Base-by-base conservation (phyloP, 257 asterid species). In the Parsonsia alboflavescens region DNA sequence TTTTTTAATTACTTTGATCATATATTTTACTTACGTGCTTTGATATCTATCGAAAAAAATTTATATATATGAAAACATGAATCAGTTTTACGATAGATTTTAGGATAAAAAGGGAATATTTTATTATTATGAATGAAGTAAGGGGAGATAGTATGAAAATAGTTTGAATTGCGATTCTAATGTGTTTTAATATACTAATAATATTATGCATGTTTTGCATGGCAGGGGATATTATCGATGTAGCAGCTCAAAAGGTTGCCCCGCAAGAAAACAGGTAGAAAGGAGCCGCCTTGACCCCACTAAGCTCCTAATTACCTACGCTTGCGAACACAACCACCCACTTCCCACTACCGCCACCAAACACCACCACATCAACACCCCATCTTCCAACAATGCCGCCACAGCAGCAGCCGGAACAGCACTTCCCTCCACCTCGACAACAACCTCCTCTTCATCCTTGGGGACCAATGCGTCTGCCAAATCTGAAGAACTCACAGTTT, bases 221-320 rank as follows among this genome's bases (percentile, higher is more conserved):
- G 79, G 72, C 88, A 91, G 97, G 82, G 97, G 91, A 80, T 91
- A 91, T 76, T 91, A 91, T 79, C 78, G 97, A 70, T 91, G 97
- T 48, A 91, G 97, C 76, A 88, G 96, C 72, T 86, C 93, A 24
- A 91, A 91, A 82, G 93, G 97, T 0, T 91, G 97, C 80, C 92
- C 93, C 15, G 91, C 96, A 11, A 91, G 91, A 83, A 91, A 91
- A 80, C 97, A 91, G 86, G 97, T 89, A 7, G 97, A 91, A 76
- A 80, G 96, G 69, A 88, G 90, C 85, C 89, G 86, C 79, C 86
- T 80, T 36, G 92, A 91, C 82, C 96, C 96, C 81, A 88, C 93
- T 85, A 82, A 75, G 82, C 89, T 91, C 68, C 91, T 84, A 21
- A 83, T 91, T 74, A 89, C 96, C 82, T 91, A 91, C 81, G 72